Conservation (phyloP, 1,139 yeast species). For the Hyphopichia khmerensis region DNA sequence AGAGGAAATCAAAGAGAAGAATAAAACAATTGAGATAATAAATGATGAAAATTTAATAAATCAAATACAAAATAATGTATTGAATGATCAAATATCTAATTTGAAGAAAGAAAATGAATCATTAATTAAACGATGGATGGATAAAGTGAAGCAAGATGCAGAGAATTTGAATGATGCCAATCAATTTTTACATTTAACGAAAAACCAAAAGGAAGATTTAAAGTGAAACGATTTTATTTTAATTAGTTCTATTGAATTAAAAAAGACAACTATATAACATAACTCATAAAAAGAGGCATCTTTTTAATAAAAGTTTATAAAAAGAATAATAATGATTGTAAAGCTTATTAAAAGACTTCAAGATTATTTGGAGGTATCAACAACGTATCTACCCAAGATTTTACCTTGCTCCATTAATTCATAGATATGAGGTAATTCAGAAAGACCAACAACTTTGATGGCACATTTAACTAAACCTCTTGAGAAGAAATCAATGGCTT, state of each 20-base stretch:
- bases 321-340: neutral
- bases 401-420: constrained; percentile 70
- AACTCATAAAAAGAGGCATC: neutral
- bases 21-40: constrained; percentile 55
- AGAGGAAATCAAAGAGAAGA: constrained; percentile 53
- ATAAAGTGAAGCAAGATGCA: constrained; percentile 55
- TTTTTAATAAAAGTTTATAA: neutral
- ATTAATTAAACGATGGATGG: constrained; percentile 62
- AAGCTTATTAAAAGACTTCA: neutral
- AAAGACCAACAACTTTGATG: constrained; percentile 66
- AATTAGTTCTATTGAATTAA: too few relatives aligned
- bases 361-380: constrained; percentile 57
- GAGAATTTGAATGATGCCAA: constrained; percentile 59
- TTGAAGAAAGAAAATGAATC: constrained; percentile 48
- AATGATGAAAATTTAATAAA: constrained; percentile 72
- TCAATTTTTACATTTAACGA: constrained; percentile 28
- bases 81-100: constrained; percentile 40
- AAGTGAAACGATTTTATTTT: too few relatives aligned
- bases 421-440: constrained; percentile 61
- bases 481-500: constrained; percentile 69
- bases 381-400: constrained; percentile 75
- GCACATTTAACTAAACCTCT: constrained; percentile 72
- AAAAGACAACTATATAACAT: neutral
- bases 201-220: neutral
- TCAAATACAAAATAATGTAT: constrained; percentile 68